phyloP scores from a whole-genome alignment of 768 basidiomycete species.

The Auricularia cornea region DNA sequence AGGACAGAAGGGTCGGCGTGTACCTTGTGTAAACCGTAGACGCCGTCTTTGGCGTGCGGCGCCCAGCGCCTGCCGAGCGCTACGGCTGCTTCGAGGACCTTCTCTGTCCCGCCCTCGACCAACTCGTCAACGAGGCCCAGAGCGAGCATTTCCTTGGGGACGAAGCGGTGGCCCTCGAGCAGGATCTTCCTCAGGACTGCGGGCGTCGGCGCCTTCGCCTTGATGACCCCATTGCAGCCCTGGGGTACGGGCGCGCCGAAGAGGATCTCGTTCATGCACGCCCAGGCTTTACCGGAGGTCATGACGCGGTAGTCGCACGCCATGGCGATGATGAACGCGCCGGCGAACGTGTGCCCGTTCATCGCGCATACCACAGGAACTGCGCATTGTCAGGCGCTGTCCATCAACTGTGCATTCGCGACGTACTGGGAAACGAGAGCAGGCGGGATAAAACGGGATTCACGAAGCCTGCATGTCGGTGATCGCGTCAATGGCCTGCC shows the following conservation, averaged over 20 bases:
- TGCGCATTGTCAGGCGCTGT: too few relatives aligned
- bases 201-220: conserved; percentile 20
- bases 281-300: conserved; percentile 21
- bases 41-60: not conserved
- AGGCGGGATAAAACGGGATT: too few relatives aligned
- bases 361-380: conserved; percentile 15
- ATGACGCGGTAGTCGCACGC: conserved; percentile 29
- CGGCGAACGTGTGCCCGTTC: conserved; percentile 33
- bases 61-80: not conserved
- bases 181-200: conserved; percentile 24
- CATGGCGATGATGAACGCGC: conserved; percentile 32
- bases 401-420: too few relatives aligned
- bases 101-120: conserved; percentile 14
- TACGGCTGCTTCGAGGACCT: not conserved
- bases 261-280: conserved; percentile 36
- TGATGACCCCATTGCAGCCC: conserved; percentile 24
- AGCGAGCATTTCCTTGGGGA: conserved; percentile 24
- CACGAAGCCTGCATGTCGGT: too few relatives aligned
- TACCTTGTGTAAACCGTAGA: not conserved
- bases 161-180: conserved; percentile 28
- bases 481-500: too few relatives aligned
- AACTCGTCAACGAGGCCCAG: conserved; percentile 28
- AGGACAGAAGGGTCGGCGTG: too few relatives aligned
- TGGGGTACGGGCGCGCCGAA: conserved; percentile 34
- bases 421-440: too few relatives aligned